Percentiles rank a stretch among this genome's conserved stretches.
Evolutionary conservation across 108 stramenopile species (phyloP).

Genomic region (Discostella pseudostelligera): DNA sequence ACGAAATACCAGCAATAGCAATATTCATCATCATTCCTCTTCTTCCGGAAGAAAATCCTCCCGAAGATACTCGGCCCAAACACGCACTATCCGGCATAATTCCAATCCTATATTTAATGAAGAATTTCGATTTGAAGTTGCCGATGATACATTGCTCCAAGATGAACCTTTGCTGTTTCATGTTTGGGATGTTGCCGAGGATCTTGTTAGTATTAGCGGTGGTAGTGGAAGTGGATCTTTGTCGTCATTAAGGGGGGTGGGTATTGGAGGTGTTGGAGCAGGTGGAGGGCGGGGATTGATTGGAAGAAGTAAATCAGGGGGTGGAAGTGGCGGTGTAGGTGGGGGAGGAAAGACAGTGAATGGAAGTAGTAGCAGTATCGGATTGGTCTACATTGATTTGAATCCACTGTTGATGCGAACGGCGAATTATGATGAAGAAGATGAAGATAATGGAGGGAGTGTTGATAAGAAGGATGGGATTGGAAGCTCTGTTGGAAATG

Average conservation of each 20-base stretch:
- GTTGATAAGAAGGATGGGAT: neutral
- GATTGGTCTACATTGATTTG: constrained; percentile 93
- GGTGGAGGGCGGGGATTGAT: constrained; percentile 33
- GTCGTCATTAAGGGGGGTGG: neutral
- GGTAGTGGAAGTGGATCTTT: neutral
- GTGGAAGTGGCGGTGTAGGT: neutral
- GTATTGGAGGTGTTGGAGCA: constrained; percentile 24
- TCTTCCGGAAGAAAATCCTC: constrained; percentile 38
- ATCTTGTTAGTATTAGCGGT: neutral
- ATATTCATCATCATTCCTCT: neutral
- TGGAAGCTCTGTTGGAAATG: neutral
- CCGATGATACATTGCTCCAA: constrained; percentile 94
- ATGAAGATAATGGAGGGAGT: constrained; percentile 14
- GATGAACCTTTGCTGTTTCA: constrained; percentile 95
- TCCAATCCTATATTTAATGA: constrained; percentile 89
- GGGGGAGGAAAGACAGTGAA: constrained; percentile 26
- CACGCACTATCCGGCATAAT: constrained; percentile 66
- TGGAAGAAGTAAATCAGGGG: too few relatives aligned
- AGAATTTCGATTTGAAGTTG: constrained; percentile 95
- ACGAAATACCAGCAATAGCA: constrained; percentile 5
- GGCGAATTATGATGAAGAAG: constrained; percentile 45
- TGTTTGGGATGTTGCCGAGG: constrained; percentile 77
- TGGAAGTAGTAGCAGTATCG: constrained; percentile 66
- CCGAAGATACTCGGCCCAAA: constrained; percentile 85
- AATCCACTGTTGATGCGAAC: constrained; percentile 91